These are phyloP conservation scores for Aureobasidium sp. DNA, from an alignment of 2,329 filamentous ascomycete genomes.

Conservation along the genomic window DNA sequence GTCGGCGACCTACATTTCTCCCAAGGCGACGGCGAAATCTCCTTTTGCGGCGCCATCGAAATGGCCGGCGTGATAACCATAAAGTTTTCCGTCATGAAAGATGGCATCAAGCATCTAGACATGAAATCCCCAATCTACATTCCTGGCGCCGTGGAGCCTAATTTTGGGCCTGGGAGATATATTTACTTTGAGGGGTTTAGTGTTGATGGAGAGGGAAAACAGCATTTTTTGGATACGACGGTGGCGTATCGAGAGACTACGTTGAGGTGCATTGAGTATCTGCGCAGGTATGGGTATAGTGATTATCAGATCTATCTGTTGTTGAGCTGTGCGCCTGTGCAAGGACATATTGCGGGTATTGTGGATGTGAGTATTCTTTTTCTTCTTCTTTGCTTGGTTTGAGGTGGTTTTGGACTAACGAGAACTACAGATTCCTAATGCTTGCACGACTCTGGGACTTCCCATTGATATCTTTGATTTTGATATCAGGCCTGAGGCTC, in stretches of 20 bases:
- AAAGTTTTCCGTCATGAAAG: conserved; percentile 82
- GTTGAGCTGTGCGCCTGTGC: conserved; percentile 76
- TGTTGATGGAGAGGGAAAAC: conserved; percentile 80
- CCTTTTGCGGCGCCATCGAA: conserved; percentile 70
- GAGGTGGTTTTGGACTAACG: conserved; percentile 18
- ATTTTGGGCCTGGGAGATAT: conserved; percentile 74
- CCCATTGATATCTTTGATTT: conserved; percentile 96
- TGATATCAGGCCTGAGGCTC: conserved; percentile 66
- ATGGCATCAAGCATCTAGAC: conserved; percentile 64
- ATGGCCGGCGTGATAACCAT: conserved; percentile 90
- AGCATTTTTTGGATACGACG: conserved; percentile 81
- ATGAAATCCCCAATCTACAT: conserved; percentile 55
- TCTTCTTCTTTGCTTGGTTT: conserved; percentile 20
- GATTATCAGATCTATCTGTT: conserved; percentile 81
- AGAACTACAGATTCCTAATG: conserved; percentile 60
- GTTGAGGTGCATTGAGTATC: conserved; percentile 71
- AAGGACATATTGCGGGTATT: conserved; percentile 82
- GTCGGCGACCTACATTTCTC: conserved; percentile 86
- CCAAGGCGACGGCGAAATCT: conserved; percentile 86
- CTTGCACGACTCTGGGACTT: conserved; percentile 79
- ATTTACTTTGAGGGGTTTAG: conserved; percentile 87
- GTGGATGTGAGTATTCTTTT: conserved; percentile 50
- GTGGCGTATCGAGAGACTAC: conserved; percentile 80
- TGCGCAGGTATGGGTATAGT: conserved; percentile 62
- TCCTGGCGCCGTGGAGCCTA: conserved; percentile 79